Evolutionary conservation across 306 rosid species (phyloP).

Genomic region (Vigna unguiculata): DNA sequence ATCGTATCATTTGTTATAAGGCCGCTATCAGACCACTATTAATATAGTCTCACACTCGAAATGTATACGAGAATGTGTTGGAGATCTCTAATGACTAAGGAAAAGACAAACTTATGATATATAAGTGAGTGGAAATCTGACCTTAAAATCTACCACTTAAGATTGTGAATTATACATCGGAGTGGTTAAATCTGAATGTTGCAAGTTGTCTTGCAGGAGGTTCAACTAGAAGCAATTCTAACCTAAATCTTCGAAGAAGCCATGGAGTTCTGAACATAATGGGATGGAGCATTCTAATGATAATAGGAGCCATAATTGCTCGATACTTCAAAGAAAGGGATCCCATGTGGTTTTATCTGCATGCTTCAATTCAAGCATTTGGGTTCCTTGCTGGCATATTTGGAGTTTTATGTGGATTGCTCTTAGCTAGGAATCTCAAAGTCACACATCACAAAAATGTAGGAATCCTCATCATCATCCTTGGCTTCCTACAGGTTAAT

Average conservation of each 20-base stretch:
- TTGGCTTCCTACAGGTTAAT: slow-evolving; percentile 47
- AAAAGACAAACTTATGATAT: too few species aligned
- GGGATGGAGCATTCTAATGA: slow-evolving; percentile 45
- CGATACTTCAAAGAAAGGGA: slow-evolving; percentile 49
- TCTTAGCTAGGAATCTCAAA: slow-evolving; percentile 29
- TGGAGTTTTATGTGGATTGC: slow-evolving; percentile 41
- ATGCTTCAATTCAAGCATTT: slow-evolving; percentile 43
- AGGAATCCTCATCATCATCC: slow-evolving; percentile 43
- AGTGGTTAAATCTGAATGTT: background rate
- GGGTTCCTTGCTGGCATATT: slow-evolving; percentile 26
- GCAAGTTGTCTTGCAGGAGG: slow-evolving; percentile 2
- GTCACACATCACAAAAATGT: slow-evolving; percentile 38
- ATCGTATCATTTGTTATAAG: too few species aligned
- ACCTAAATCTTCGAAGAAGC: slow-evolving; percentile 33
- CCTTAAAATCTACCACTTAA: too few species aligned
- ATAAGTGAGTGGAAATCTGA: too few species aligned
- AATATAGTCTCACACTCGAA: too few species aligned
- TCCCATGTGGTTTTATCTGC: slow-evolving; percentile 52
- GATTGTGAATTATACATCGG: too few species aligned
- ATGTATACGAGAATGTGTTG: too few species aligned
- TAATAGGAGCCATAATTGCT: slow-evolving; percentile 42
- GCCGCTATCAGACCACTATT: too few species aligned
- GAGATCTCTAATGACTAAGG: too few species aligned
- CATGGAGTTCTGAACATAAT: slow-evolving; percentile 42
- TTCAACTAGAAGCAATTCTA: background rate